These are phyloP conservation scores for Heimioporus retisporus DNA, from an alignment of 1,284 basidiomycete species.

Conservation along the genomic window DNA sequence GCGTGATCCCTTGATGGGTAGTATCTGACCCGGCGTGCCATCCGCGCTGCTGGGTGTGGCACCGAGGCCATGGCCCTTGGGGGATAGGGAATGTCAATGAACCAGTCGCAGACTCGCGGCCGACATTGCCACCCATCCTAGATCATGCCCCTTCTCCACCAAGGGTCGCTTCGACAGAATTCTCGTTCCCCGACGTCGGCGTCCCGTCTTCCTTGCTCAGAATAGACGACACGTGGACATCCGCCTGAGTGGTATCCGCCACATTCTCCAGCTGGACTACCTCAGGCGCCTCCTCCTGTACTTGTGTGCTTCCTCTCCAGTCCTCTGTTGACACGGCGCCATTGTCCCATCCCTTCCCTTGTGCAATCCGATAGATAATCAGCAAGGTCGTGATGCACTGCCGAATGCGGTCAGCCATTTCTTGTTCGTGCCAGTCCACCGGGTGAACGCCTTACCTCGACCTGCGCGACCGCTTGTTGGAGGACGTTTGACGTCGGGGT, in stretches of 20 bases:
- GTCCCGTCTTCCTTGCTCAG: conserved; percentile 16
- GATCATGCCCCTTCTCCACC: conserved; percentile 10
- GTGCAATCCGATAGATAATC: conserved; percentile 37
- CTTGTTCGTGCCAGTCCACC: background rate
- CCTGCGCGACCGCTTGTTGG: conserved; percentile 30
- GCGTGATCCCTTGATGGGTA: background rate
- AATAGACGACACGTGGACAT: background rate
- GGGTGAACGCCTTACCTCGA: conserved; percentile 27
- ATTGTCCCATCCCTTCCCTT: conserved; percentile 30
- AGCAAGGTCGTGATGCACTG: conserved; percentile 31
- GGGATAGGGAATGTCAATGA: background rate
- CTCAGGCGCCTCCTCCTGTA: background rate
- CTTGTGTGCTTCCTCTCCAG: conserved; percentile 25
- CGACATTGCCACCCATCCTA: background rate
- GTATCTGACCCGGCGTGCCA: background rate
- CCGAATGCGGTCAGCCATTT: background rate
- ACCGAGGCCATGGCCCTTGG: background rate
- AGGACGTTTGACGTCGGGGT: conserved; percentile 21
- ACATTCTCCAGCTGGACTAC: conserved; percentile 10
- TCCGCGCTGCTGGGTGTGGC: background rate
- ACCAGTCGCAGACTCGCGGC: background rate
- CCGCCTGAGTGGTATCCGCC: background rate
- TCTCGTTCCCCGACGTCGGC: background rate
- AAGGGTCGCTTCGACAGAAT: background rate
- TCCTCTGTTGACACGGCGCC: conserved; percentile 20